Evolutionary conservation across 2,329 filamentous ascomycete species (phyloP), one percentile per base, ranked within the genome.

Genomic region (Pseudocercospora macadamiae): DNA sequence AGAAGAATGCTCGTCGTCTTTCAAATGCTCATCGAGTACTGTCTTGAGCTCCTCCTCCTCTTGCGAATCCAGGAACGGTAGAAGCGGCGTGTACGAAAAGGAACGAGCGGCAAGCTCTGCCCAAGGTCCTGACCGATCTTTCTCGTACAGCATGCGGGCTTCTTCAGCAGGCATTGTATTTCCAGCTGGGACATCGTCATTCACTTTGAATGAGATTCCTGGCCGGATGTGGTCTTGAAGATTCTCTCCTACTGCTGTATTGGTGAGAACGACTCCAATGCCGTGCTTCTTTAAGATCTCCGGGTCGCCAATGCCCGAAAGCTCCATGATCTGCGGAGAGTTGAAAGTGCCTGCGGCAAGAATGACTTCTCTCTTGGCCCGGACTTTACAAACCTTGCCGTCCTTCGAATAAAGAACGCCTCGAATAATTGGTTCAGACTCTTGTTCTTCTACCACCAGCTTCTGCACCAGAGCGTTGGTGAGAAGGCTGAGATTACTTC

Each of bases 321-420:
- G 75, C 62, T 88, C 85, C 14, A 83, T 79, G 8, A 85, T 72
- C 68, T 82, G 83, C 2, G 80, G 86, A 8, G 82, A 85, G 66
- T 80, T 79, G 39, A 83, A 74, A 21, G 77, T 80, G 0, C 86
- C 86, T 0, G 84, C 84, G 2, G 80, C 80, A 2, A 89, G 68
- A 30, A 89, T 79, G 8, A 4, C 79, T 75, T 2, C 77, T 72
- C 39, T 77, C 8, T 62, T 65, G 64, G 68, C 74, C 2, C 64
- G 69, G 12, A 51, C 54, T 7, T 36, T n/a, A 23, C 59, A 21
- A 2, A 19, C 64, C 3, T 68, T 59, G 3, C 75, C 76, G 6
- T 70, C 65, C 21, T 73, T 67, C 7, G 62, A 70, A 59, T 82
- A 79, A 10, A 69, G 71, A 9, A 78, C 79, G 4, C 79, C 77